Conservation (phyloP, 2,329 filamentous ascomycete genomes). For the Arthrobotrys sinensis region DNA sequence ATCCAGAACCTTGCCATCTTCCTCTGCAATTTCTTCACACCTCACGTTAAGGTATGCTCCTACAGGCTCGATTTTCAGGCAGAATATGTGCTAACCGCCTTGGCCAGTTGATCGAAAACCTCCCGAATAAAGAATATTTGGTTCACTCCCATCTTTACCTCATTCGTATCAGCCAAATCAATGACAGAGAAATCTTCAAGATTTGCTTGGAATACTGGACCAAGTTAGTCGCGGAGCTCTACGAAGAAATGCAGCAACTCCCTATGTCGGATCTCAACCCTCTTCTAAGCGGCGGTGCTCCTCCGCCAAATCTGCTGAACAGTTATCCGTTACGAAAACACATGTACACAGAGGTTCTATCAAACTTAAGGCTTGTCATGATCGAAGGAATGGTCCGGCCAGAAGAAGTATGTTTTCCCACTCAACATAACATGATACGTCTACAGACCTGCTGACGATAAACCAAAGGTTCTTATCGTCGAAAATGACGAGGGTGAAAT, state of each 20-base stretch:
- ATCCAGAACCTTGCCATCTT: constrained; percentile 97
- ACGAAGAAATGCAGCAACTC: constrained; percentile 98
- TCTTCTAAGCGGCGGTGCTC: constrained; percentile 85
- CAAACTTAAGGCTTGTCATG: constrained; percentile 96
- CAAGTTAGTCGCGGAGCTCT: constrained; percentile 96
- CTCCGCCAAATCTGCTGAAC: constrained; percentile 85
- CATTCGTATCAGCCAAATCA: constrained; percentile 97
- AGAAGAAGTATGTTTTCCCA: constrained; percentile 75
- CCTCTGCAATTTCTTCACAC: constrained; percentile 95
- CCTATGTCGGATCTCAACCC: constrained; percentile 95
- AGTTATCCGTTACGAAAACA: constrained; percentile 97
- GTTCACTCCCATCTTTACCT: constrained; percentile 98
- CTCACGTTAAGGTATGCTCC: constrained; percentile 81
- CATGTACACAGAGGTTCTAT: constrained; percentile 94
- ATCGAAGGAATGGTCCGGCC: constrained; percentile 99
- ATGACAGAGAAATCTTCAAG: constrained; percentile 99
- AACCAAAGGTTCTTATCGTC: constrained; percentile 84
- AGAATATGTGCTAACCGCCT: neutral
- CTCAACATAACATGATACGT: neutral
- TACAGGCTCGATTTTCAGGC: neutral
- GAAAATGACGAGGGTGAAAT: constrained; percentile 99
- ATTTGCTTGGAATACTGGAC: constrained; percentile 99
- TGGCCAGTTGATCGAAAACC: constrained; percentile 87
- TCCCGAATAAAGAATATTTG: constrained; percentile 94
- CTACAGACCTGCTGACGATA: constrained; percentile 13